Evolutionary conservation across 2,329 filamentous ascomycete genomes (phyloP).

Genomic region (Leptographium wingfieldii): DNA sequence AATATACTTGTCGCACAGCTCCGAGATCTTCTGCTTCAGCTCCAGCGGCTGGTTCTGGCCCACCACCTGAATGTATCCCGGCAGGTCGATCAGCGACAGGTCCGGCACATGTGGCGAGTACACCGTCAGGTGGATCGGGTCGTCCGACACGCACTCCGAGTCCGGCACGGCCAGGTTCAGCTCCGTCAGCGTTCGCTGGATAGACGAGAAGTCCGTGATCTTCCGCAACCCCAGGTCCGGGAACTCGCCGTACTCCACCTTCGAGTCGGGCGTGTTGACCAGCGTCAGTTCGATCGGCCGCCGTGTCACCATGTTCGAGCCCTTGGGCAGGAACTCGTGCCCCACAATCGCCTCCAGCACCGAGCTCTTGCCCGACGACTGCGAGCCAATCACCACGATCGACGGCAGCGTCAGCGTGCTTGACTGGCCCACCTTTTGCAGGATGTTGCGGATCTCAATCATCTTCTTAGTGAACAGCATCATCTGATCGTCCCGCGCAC

Average conservation of each 20-base stretch:
- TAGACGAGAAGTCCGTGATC: constrained; percentile 81
- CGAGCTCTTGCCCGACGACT: constrained; percentile 96
- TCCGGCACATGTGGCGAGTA: constrained; percentile 94
- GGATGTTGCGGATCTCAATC: constrained; percentile 92
- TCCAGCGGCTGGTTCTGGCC: constrained; percentile 82
- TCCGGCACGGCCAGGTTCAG: constrained; percentile 88
- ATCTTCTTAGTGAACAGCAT: constrained; percentile 99
- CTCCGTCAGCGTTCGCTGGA: constrained; percentile 89
- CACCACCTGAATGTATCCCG: constrained; percentile 93
- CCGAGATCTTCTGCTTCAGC: constrained; percentile 88
- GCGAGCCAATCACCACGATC: constrained; percentile 97
- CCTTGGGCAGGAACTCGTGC: constrained; percentile 94
- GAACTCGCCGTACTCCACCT: constrained; percentile 90
- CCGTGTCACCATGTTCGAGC: constrained; percentile 96
- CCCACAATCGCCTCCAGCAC: constrained; percentile 94
- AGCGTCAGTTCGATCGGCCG: constrained; percentile 92
- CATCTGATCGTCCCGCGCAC: constrained; percentile 91
- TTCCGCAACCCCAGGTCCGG: constrained; percentile 81
- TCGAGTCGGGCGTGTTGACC: constrained; percentile 81
- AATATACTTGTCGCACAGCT: constrained; percentile 97
- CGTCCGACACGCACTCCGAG: constrained; percentile 84
- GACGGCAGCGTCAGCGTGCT: constrained; percentile 80
- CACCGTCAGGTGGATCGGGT: constrained; percentile 90
- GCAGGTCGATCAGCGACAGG: constrained; percentile 87
- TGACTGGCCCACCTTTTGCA: constrained; percentile 86